Percentiles rank a stretch among this genome's conserved stretches.
These are phyloP conservation scores for Phytophthora hibernalis DNA, from an alignment of 352 stramenopile species.

Conservation along the genomic window DNA sequence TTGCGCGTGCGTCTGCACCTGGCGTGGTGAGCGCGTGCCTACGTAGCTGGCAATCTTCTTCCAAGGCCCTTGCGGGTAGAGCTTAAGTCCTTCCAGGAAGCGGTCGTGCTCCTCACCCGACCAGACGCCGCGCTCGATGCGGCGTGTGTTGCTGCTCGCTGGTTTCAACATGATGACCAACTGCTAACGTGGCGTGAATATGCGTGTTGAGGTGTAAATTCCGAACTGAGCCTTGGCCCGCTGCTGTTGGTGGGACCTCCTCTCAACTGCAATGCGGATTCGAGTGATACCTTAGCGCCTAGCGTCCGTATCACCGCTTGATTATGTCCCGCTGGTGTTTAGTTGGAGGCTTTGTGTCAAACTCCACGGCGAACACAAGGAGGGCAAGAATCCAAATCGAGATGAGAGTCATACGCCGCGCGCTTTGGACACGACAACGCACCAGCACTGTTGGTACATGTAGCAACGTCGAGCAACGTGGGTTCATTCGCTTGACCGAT, in stretches of 20 bases:
- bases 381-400: conserved; percentile 21
- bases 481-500: conserved; percentile 13
- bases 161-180: conserved; percentile 28
- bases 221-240: conserved; percentile 20
- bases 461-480: background rate
- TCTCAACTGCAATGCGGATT: conserved; percentile 22
- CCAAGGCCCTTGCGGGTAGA: conserved; percentile 62
- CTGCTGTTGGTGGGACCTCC: conserved; percentile 2
- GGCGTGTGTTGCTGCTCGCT: conserved; percentile 7
- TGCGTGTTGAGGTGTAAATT: conserved; percentile 14
- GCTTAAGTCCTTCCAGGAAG: conserved; percentile 60
- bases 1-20: conserved; percentile 69
- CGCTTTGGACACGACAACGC: conserved; percentile 16
- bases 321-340: conserved; percentile 26
- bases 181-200: background rate
- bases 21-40: conserved; percentile 54
- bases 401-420: conserved; percentile 15
- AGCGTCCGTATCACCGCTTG: conserved; percentile 1
- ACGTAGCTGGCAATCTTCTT: conserved; percentile 56
- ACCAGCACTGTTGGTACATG: too few relatives aligned
- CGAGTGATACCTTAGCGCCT: background rate
- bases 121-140: conserved; percentile 49
- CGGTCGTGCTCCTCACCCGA: conserved; percentile 65
- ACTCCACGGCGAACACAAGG: too few relatives aligned
- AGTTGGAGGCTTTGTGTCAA: conserved; percentile 35